A percentile compares a stretch with the other conserved stretches of the same genome.
These are phyloP conservation scores for Colletotrichum somersetense DNA, from an alignment of 2,329 filamentous ascomycete genomes.

Conservation along the genomic window DNA sequence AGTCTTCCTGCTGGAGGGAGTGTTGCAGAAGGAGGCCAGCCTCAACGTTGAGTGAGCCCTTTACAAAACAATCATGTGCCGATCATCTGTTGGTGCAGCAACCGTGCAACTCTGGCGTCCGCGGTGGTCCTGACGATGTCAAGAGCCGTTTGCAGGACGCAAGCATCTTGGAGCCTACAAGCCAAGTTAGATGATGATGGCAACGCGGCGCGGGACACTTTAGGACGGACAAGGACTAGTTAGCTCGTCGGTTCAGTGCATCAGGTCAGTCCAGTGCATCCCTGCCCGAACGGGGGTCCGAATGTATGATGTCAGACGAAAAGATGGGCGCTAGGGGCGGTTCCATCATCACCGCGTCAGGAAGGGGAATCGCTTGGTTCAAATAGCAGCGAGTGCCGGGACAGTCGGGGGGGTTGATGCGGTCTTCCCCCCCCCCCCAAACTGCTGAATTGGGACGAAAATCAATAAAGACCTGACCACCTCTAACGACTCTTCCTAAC, in stretches of 20 bases:
- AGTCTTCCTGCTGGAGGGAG: too few relatives aligned
- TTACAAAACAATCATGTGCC: not conserved
- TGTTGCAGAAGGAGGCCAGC: too few relatives aligned
- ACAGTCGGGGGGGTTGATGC: too few relatives aligned
- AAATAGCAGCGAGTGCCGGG: not conserved
- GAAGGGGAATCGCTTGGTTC: not conserved
- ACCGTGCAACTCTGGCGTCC: too few relatives aligned
- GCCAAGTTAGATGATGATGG: too few relatives aligned
- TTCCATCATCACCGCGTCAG: not conserved
- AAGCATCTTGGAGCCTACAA: too few relatives aligned
- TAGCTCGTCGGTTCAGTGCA: not conserved
- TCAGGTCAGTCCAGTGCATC: not conserved
- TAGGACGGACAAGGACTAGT: not conserved
- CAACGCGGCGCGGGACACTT: not conserved
- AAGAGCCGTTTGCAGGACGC: not conserved
- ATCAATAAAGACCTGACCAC: not conserved
- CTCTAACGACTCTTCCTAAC: too few relatives aligned
- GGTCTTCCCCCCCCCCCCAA: too few relatives aligned
- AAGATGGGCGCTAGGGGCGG: not conserved
- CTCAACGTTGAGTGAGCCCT: too few relatives aligned
- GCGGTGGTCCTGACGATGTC: too few relatives aligned
- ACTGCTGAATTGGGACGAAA: fast-evolving
- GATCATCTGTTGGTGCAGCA: too few relatives aligned
- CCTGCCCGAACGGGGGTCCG: not conserved
- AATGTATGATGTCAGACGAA: constrained; percentile 15